A percentile compares a stretch with the other conserved stretches of the same genome.
phyloP scores from a whole-genome alignment of 176 grass and related monocot species.

The Sorghum bicolor region DNA sequence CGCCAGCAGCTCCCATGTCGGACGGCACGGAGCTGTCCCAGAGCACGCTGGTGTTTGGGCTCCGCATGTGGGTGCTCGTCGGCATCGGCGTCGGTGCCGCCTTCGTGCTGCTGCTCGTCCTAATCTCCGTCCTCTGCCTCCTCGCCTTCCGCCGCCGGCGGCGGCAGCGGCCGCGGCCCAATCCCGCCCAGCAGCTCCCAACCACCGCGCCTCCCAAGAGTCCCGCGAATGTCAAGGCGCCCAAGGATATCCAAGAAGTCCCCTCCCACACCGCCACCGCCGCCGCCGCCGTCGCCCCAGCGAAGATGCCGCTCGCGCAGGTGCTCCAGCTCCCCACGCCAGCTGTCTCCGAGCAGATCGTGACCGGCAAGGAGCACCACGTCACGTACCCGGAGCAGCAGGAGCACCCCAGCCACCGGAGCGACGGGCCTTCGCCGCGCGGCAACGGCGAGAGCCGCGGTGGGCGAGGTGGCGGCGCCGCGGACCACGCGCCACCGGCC shows the following conservation, averaged over 20 bases:
- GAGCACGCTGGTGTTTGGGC: constrained; percentile 76
- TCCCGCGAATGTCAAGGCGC: constrained; percentile 26
- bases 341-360: constrained; percentile 37
- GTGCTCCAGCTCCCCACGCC: constrained; percentile 30
- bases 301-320: constrained; percentile 35
- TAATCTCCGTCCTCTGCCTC: constrained; percentile 65
- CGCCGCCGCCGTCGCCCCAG: not conserved
- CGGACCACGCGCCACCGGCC: constrained; percentile 39
- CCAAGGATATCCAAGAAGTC: constrained; percentile 51
- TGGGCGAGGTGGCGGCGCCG: not conserved
- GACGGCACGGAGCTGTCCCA: constrained; percentile 69
- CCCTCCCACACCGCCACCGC: not conserved
- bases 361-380: constrained; percentile 51
- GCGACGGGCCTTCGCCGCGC: constrained; percentile 47
- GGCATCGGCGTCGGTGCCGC: constrained; percentile 65
- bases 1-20: constrained; percentile 46
- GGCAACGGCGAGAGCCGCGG: constrained; percentile 53
- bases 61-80: constrained; percentile 76
- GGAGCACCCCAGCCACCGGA: constrained; percentile 35
- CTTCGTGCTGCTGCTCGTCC: constrained; percentile 67
- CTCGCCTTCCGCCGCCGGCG: constrained; percentile 51
- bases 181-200: constrained; percentile 26
- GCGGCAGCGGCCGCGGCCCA: constrained; percentile 3
- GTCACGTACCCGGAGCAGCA: constrained; percentile 53
- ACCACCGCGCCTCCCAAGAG: constrained; percentile 29